Percentiles rank a stretch among this genome's conserved stretches.
Conservation (phyloP, 306 rosid genomes). For the Quercus dentata region DNA sequence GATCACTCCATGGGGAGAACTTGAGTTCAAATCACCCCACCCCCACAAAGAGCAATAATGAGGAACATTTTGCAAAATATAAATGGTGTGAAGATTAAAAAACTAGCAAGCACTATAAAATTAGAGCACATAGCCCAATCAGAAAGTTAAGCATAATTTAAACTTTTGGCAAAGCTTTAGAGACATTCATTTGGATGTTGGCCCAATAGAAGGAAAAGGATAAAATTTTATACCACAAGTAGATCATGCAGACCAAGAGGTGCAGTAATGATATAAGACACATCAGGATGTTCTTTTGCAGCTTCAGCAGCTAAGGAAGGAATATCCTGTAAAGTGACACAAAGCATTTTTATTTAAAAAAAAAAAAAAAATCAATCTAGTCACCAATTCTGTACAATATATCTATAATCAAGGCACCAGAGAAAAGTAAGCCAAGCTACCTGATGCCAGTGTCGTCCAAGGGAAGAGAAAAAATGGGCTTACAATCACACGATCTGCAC, state of each 20-base stretch:
- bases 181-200: not conserved
- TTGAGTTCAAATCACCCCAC: too few species aligned
- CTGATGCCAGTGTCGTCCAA: constrained; percentile 86
- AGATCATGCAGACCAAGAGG: constrained; percentile 85
- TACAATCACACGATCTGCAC: constrained; percentile 60
- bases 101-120: not conserved
- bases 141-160: constrained; percentile 1
- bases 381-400: not conserved
- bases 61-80: not conserved
- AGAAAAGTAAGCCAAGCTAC: constrained; percentile 31
- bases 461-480: constrained; percentile 93
- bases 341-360: not conserved
- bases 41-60: too few species aligned
- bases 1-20: too few species aligned
- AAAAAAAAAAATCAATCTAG: not conserved
- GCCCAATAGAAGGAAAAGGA: not conserved
- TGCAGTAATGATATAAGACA: constrained; percentile 67
- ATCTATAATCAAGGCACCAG: not conserved
- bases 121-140: not conserved
- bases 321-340: constrained; percentile 58
- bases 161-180: not conserved
- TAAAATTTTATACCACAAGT: constrained; percentile 65
- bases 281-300: constrained; percentile 73
- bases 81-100: not conserved
- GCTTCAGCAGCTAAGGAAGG: constrained; percentile 90